Conservation (phyloP, 2,329 filamentous ascomycete species). For the Pseudogymnoascus sp. region DNA sequence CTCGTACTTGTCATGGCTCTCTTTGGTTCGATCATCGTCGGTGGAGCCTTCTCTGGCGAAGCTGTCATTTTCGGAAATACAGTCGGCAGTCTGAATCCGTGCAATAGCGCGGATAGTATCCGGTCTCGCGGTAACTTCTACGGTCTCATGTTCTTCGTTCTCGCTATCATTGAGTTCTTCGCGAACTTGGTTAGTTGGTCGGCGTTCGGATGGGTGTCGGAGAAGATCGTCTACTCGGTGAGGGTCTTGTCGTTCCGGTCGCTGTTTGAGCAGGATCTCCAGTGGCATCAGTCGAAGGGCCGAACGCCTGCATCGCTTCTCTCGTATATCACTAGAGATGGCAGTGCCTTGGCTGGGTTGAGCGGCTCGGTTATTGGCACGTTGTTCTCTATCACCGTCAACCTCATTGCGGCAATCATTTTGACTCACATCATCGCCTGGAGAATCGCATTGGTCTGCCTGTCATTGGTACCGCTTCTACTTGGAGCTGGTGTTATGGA, state of each 20-base stretch:
- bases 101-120: conserved; percentile 24
- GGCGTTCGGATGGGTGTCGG: conserved; percentile 48
- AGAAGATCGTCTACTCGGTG: conserved; percentile 58
- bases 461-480: conserved; percentile 60
- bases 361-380: conserved; percentile 65
- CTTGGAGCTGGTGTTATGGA: conserved; percentile 64
- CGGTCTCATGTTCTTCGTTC: conserved; percentile 40
- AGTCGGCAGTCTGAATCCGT: conserved; percentile 44
- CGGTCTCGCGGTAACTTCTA: conserved; percentile 29
- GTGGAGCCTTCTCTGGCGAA: conserved; percentile 45
- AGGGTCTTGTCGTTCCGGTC: conserved; percentile 57
- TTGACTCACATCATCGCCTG: conserved; percentile 65
- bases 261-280: conserved; percentile 56
- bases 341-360: conserved; percentile 57
- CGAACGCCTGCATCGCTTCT: conserved; percentile 56
- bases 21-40: conserved; percentile 45
- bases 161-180: conserved; percentile 51
- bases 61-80: conserved; percentile 50
- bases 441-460: conserved; percentile 66
- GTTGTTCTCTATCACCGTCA: conserved; percentile 59
- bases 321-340: conserved; percentile 63
- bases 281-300: conserved; percentile 64
- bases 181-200: conserved; percentile 54
- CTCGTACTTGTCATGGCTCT: conserved; percentile 32
- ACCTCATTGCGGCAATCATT: conserved; percentile 60